phyloP scores from a whole-genome alignment of 768 basidiomycete species.

The Stropharia rugosoannulata region DNA sequence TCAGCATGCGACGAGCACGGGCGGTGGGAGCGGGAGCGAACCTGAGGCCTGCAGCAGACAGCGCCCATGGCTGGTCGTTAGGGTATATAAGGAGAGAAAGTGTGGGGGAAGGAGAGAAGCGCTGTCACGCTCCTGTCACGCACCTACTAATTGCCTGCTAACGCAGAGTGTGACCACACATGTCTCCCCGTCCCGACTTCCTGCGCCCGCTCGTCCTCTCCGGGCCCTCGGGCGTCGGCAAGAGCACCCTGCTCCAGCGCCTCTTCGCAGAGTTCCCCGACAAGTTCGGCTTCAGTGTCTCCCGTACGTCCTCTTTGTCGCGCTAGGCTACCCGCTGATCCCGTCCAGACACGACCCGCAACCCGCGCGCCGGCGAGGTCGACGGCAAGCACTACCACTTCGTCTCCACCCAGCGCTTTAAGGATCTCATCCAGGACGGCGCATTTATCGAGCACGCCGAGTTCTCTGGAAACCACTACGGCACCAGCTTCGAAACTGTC shows the following conservation, averaged over 20 bases:
- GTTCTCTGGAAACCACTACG: conserved; percentile 91
- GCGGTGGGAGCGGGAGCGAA: conserved; percentile 27
- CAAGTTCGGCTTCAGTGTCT: conserved; percentile 91
- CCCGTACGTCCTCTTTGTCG: conserved; percentile 53
- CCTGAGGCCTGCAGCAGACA: conserved; percentile 82
- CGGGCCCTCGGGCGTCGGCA: conserved; percentile 92
- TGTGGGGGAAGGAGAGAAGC: not conserved
- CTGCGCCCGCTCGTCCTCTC: conserved; percentile 75
- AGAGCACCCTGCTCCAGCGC: conserved; percentile 82
- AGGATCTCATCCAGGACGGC: conserved; percentile 58
- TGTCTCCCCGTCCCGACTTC: conserved; percentile 10
- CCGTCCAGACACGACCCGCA: conserved; percentile 81
- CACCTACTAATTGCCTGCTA: not conserved
- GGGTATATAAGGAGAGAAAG: not conserved
- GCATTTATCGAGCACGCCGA: conserved; percentile 95
- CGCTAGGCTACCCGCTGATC: conserved; percentile 11
- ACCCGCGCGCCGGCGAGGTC: conserved; percentile 77
- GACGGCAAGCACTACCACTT: conserved; percentile 90
- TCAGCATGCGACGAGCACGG: conserved; percentile 1
- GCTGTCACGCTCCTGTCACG: conserved; percentile 2
- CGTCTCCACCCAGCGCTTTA: conserved; percentile 69
- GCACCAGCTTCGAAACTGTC: conserved; percentile 84
- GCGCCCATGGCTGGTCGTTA: conserved; percentile 65
- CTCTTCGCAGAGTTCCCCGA: conserved; percentile 82
- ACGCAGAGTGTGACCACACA: not conserved